Percentiles rank a stretch among this genome's conserved stretches.
Conservation (phyloP, 345 rosid genomes). For the Eucalyptus rudis region DNA sequence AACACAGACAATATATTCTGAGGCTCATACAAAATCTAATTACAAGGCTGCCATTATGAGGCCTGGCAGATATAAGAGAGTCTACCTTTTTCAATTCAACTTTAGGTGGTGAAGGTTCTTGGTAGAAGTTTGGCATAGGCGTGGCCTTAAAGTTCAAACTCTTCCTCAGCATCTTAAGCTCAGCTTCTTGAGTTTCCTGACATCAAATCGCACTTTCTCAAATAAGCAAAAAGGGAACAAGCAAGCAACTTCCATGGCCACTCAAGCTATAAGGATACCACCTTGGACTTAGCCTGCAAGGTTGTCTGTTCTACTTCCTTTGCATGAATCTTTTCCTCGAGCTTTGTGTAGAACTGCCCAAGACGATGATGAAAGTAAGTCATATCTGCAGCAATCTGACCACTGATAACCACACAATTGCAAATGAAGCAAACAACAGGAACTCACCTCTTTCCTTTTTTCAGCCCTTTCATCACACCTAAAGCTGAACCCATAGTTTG, state of each 20-base stretch:
- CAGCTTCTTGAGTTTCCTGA: conserved; percentile 96
- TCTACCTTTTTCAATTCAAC: conserved; percentile 76
- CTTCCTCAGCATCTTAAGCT: conserved; percentile 75
- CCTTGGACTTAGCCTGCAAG: conserved; percentile 94
- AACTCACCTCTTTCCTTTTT: conserved; percentile 84
- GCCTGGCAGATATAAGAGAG: not conserved
- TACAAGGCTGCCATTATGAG: not conserved
- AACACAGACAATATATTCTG: not conserved
- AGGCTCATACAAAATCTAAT: not conserved
- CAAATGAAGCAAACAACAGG: not conserved
- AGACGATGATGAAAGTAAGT: not conserved
- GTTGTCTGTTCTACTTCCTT: conserved; percentile 63
- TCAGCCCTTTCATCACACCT: conserved; percentile 95
- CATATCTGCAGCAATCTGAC: not conserved
- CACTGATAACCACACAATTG: not conserved
- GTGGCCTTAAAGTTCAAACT: conserved; percentile 91
- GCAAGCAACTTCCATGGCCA: not conserved
- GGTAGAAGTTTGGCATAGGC: conserved; percentile 95
- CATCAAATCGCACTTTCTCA: not conserved
- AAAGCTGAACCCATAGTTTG: conserved; percentile 92
- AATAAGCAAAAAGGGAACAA: not conserved
- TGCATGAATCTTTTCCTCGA: conserved; percentile 94
- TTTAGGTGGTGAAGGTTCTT: conserved; percentile 85
- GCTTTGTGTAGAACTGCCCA: conserved; percentile 79
- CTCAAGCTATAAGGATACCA: conserved; percentile 1